A percentile compares a stretch with the other conserved stretches of the same genome.
phyloP scores from a whole-genome alignment of 2,329 filamentous ascomycete species.

The Leptosphaerulina australis region DNA sequence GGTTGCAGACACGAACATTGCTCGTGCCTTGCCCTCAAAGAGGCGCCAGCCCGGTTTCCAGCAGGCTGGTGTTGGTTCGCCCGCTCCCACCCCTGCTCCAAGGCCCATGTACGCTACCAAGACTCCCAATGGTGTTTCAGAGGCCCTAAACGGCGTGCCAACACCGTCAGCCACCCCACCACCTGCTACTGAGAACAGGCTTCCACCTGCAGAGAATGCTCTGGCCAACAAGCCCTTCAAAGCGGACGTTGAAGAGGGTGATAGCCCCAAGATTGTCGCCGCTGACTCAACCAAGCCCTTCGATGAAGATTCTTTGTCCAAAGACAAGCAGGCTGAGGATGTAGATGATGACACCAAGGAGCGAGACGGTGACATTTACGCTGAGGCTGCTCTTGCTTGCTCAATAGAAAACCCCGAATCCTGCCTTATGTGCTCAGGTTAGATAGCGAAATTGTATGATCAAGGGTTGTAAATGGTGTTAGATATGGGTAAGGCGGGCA shows the following conservation, averaged over 20 bases:
- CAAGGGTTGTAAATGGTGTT: conserved; percentile 11
- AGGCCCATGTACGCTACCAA: conserved; percentile 70
- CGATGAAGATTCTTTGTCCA: conserved; percentile 65
- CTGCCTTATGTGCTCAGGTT: conserved; percentile 98
- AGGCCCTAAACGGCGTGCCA: conserved; percentile 64
- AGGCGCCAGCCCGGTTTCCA: conserved; percentile 61
- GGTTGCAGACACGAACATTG: conserved; percentile 79
- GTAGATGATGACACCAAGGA: conserved; percentile 71
- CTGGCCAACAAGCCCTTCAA: conserved; percentile 72
- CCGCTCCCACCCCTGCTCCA: conserved; percentile 65
- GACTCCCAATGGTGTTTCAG: conserved; percentile 51
- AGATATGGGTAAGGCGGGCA: conserved; percentile 21
- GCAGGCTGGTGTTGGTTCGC: conserved; percentile 47
- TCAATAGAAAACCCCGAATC: conserved; percentile 97
- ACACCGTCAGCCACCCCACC: conserved; percentile 73
- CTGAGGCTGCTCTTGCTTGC: conserved; percentile 87
- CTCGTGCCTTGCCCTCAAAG: conserved; percentile 67
- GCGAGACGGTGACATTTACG: conserved; percentile 91
- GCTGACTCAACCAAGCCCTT: conserved; percentile 69
- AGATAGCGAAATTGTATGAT: conserved; percentile 36
- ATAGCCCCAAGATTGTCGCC: conserved; percentile 77
- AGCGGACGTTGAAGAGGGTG: conserved; percentile 76
- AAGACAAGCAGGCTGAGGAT: conserved; percentile 73
- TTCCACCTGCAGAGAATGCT: conserved; percentile 60
- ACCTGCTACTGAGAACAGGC: conserved; percentile 55